These are phyloP conservation scores for Sechiopsis laciniata DNA, from an alignment of 306 rosid genomes.

Conservation along the genomic window DNA sequence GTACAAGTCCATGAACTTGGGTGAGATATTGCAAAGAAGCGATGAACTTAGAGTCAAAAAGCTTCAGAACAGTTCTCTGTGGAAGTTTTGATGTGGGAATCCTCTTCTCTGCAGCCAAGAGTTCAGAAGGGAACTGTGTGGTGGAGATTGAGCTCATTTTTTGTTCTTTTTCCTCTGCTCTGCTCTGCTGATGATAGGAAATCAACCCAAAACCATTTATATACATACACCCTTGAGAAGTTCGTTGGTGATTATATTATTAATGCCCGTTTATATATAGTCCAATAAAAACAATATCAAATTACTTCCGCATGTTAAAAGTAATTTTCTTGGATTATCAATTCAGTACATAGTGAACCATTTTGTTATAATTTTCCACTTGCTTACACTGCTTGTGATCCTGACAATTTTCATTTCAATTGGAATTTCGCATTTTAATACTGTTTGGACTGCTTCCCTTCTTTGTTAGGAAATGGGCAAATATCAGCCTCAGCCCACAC, in stretches of 20 bases:
- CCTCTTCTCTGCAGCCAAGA: conserved; percentile 21
- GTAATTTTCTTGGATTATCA: neutral
- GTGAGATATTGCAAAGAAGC: conserved; percentile 38
- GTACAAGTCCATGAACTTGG: conserved; percentile 42
- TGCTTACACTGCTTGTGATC: neutral
- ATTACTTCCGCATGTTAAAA: neutral
- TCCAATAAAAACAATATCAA: neutral
- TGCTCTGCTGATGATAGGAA: neutral
- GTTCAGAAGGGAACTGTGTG: conserved; percentile 24
- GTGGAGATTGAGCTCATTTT: conserved; percentile 40
- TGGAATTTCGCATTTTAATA: too few species aligned
- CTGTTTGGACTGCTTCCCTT: too few species aligned
- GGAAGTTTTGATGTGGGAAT: conserved; percentile 35
- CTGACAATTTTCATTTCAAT: neutral
- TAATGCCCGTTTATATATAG: too few species aligned
- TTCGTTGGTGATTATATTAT: too few species aligned
- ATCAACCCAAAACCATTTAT: neutral
- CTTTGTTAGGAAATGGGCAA: too few species aligned
- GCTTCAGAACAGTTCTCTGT: conserved; percentile 41
- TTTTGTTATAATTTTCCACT: neutral
- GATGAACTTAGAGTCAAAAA: conserved; percentile 38
- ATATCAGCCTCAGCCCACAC: too few species aligned
- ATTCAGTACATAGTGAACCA: neutral
- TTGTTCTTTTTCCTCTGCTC: neutral
- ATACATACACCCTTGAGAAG: neutral